These are phyloP conservation scores for Cladosporium sp. DNA, from an alignment of 2,329 filamentous ascomycete species.

Conservation along the genomic window DNA sequence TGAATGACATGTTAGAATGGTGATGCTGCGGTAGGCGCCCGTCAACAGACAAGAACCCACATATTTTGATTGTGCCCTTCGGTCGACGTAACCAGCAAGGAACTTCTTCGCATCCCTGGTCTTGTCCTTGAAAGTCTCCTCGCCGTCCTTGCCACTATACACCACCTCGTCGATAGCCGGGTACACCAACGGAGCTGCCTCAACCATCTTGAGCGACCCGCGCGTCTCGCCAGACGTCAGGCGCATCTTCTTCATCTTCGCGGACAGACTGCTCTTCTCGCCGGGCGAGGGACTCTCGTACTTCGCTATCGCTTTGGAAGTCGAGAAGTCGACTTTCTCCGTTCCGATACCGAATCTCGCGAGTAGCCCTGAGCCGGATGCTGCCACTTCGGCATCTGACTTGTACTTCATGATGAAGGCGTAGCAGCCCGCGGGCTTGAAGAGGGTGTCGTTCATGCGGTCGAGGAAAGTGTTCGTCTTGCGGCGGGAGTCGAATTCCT, in stretches of 20 bases:
- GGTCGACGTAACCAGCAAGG: constrained; percentile 46
- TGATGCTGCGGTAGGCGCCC: constrained; percentile 26
- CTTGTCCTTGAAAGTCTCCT: constrained; percentile 25
- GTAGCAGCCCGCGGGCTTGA: constrained; percentile 51
- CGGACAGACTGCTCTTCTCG: constrained; percentile 10
- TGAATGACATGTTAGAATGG: constrained; percentile 17
- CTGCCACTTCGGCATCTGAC: constrained; percentile 17
- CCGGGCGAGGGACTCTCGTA: constrained; percentile 8
- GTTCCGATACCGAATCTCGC: constrained; percentile 15
- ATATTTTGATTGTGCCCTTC: constrained; percentile 42
- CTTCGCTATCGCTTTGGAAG: constrained; percentile 30
- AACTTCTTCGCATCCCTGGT: constrained; percentile 31
- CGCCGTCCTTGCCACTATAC: constrained; percentile 12
- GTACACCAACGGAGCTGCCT: constrained; percentile 46
- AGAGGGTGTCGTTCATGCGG: constrained; percentile 50
- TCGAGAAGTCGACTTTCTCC: constrained; percentile 30
- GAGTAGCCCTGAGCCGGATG: neutral
- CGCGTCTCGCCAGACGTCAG: constrained; percentile 33
- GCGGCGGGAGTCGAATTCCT: constrained; percentile 33
- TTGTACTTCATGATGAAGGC: constrained; percentile 45
- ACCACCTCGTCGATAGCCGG: constrained; percentile 36
- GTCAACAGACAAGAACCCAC: constrained; percentile 23
- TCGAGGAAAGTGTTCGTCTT: constrained; percentile 51
- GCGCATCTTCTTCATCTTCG: constrained; percentile 31
- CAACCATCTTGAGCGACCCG: constrained; percentile 39